Base-by-base conservation (phyloP, 495 filamentous ascomycete genomes). In the Venustampulla echinocandica region DNA sequence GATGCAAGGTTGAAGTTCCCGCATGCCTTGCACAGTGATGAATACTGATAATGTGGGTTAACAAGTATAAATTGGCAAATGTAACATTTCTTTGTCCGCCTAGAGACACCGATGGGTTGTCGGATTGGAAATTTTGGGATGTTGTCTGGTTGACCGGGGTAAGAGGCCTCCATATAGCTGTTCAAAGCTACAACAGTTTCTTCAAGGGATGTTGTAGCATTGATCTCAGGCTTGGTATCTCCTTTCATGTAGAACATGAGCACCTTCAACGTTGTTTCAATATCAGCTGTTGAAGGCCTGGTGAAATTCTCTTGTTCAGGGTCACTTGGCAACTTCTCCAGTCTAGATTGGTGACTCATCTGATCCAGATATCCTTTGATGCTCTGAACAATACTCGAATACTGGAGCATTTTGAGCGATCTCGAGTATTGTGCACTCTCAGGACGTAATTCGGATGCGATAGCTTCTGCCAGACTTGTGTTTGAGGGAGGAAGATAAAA, bases 11-110 rank as follows among this genome's bases (percentile, higher is more conserved):
- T 71, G 55, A 69, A 70, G 28, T 58, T 44, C 10, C 67, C 70
- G 46, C 69, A 74, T 0, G 57, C 58, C 4, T 42, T 50, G 38
- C 70, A 74, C 42, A 72, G 60, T 3, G 62, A 58, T 2, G 53
- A 55, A 39, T 69, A 67, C n/a, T 61, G 28, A 1, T 35, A 36
- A 48, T 71, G 61, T 4, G 56, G 53, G 22, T 42, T 43, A 1
- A 45, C 22, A 37, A 67, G 58, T 17, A 38, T 28, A 28, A 56
- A 64, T 15, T 54, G 50, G 42, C 70, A 73, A 46, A 71, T 67
- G 35, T 73, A 73, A 52, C 69, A 73, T 36, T 55, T 62, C 33
- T 21, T 44, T 15, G 30, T 32, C n/a, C 27, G 21, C 7, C 34
- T n/a, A 19, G 6, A 18, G 7, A 24, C 27, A 25, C 17, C 22